Conservation (phyloP, 495 filamentous ascomycete species). For the Talaromyces borbonicus region DNA sequence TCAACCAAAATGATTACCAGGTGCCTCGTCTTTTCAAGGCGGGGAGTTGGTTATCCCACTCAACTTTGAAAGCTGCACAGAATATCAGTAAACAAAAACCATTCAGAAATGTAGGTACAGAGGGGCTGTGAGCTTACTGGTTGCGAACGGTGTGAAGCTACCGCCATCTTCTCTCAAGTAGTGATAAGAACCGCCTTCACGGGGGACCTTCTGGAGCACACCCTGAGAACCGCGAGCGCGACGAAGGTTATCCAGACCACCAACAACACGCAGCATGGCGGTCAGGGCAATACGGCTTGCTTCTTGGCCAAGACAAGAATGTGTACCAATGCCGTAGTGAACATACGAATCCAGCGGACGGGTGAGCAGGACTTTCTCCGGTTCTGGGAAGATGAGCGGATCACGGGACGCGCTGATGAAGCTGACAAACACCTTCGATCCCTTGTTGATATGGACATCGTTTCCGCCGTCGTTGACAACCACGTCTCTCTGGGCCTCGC, state of each 20-base stretch:
- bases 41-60: slow-evolving; percentile 1
- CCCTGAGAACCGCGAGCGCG: slow-evolving; percentile 60
- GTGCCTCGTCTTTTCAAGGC: not conserved
- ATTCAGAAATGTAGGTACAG: not conserved
- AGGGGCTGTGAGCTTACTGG: slow-evolving; percentile 37
- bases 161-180: slow-evolving; percentile 72
- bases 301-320: slow-evolving; percentile 53
- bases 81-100: not conserved
- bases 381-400: slow-evolving; percentile 55
- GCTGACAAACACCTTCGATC: slow-evolving; percentile 43
- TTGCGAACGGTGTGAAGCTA: slow-evolving; percentile 63
- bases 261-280: slow-evolving; percentile 53
- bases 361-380: slow-evolving; percentile 52
- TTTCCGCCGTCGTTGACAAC: slow-evolving; percentile 43
- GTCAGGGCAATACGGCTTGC: slow-evolving; percentile 52
- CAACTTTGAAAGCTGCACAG: slow-evolving; percentile 1
- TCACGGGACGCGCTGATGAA: slow-evolving; percentile 50
- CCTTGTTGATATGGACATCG: slow-evolving; percentile 38
- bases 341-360: slow-evolving; percentile 61
- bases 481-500: slow-evolving; percentile 31
- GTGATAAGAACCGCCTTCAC: slow-evolving; percentile 47
- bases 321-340: slow-evolving; percentile 52
- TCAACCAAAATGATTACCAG: too few species aligned
- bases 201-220: slow-evolving; percentile 59
- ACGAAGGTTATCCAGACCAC: slow-evolving; percentile 49